Evolutionary conservation across 179 eudicot genomes (phyloP).

Genomic region (Carnegiea gigantea): DNA sequence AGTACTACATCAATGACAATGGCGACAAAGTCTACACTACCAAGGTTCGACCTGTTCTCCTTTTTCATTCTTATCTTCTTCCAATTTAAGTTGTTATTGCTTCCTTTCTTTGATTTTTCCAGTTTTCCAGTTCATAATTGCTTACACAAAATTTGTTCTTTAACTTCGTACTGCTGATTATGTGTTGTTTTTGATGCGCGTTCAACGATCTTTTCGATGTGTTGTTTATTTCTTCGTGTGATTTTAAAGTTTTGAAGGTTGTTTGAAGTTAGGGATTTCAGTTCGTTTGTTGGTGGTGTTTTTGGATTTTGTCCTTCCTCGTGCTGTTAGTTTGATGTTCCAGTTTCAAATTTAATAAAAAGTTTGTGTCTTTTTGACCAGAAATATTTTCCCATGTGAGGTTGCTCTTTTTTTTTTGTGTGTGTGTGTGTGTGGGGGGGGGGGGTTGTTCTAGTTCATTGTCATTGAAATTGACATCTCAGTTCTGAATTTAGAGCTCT

Average conservation of each 20-base stretch:
- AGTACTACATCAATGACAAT: slow-evolving; percentile 72
- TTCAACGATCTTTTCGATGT: not conserved
- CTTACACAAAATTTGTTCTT: not conserved
- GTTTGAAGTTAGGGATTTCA: not conserved
- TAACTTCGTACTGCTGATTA: not conserved
- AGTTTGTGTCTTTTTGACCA: not conserved
- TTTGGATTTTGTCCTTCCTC: not conserved
- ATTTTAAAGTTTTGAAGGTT: no score
- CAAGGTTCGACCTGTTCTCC: slow-evolving; percentile 33
- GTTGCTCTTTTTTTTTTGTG: no score
- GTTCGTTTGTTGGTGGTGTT: not conserved
- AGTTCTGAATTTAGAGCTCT: not conserved
- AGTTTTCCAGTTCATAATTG: not conserved
- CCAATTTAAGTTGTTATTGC: no score
- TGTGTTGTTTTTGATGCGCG: not conserved
- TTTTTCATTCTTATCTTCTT: not conserved
- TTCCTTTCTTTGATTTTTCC: not conserved
- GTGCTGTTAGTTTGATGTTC: not conserved
- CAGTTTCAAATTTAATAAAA: not conserved
- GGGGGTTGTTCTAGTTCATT: no score
- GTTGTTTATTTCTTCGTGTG: no score
- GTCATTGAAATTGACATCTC: no score
- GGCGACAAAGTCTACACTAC: slow-evolving; percentile 90
- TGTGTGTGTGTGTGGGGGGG: no score
- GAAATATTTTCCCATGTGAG: no score